Percentiles rank a stretch among this genome's conserved stretches.
Conservation (phyloP, 768 basidiomycete genomes). For the Mycena olivaceomarginata region DNA sequence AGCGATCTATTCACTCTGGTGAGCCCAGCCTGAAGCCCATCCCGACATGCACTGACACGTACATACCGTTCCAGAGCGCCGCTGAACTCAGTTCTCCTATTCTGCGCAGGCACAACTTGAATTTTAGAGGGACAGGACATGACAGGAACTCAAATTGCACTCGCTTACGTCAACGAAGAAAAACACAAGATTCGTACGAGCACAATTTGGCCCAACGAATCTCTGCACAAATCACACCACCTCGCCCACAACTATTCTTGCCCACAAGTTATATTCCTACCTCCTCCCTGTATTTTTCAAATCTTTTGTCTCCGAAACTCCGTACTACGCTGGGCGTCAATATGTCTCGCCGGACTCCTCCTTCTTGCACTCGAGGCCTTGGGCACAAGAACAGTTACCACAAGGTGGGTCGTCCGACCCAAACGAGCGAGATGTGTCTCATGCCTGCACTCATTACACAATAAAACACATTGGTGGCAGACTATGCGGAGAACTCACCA, state of each 20-base stretch:
- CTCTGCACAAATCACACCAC: slow-evolving; percentile 1
- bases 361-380: neutral
- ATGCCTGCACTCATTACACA: neutral
- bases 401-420: too few species aligned
- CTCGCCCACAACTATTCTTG: neutral
- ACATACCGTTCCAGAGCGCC: slow-evolving; percentile 5
- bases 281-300: neutral
- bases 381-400: too few species aligned
- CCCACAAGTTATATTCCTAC: slow-evolving; percentile 10
- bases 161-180: too few species aligned
- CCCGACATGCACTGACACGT: neutral
- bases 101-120: too few species aligned
- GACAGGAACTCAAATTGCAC: too few species aligned
- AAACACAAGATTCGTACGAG: too few species aligned
- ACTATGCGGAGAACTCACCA: slow-evolving; percentile 6
- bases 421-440: too few species aligned
- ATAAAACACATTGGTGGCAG: slow-evolving; percentile 7
- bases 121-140: neutral
- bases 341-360: too few species aligned
- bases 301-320: too few species aligned
- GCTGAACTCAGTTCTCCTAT: slow-evolving; percentile 8
- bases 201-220: neutral
- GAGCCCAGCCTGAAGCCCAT: neutral
- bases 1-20: slow-evolving; percentile 24
- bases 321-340: too few species aligned